These are phyloP conservation scores for Trichomonascaceae sp. DNA, from an alignment of 1,139 yeast species.

Conservation along the genomic window DNA sequence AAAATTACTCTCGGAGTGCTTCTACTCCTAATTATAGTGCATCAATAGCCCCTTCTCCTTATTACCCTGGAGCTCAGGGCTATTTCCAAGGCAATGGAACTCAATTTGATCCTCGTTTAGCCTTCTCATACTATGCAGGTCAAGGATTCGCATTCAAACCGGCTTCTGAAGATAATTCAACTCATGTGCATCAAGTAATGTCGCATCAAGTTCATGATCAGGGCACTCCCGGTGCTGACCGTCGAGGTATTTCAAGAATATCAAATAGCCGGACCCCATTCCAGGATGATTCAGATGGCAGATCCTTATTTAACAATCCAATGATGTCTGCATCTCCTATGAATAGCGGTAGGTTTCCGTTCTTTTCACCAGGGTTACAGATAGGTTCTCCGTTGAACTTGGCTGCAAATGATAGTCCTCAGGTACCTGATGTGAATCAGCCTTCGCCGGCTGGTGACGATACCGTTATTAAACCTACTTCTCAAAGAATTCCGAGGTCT, in stretches of 20 bases:
- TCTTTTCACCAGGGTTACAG: conserved; percentile 2
- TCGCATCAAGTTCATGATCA: neutral
- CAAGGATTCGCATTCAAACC: neutral
- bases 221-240: neutral
- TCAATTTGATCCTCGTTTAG: neutral
- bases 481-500: neutral
- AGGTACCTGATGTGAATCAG: neutral
- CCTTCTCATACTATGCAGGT: neutral
- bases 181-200: neutral
- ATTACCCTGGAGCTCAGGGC: neutral
- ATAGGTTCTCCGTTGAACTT: conserved; percentile 2
- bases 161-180: neutral
- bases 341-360: conserved; percentile 1
- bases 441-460: neutral
- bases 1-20: neutral
- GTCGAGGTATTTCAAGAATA: neutral
- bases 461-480: neutral
- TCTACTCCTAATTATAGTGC: neutral
- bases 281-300: neutral
- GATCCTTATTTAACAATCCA: neutral
- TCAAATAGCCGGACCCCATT: neutral
- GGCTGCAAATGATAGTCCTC: neutral
- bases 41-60: neutral
- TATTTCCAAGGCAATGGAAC: neutral
- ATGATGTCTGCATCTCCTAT: conserved; percentile 1